A percentile compares a stretch with the other conserved stretches of the same genome.
Conservation (phyloP, 2,329 filamentous ascomycete genomes). For the Corniculantispora saksenae region DNA sequence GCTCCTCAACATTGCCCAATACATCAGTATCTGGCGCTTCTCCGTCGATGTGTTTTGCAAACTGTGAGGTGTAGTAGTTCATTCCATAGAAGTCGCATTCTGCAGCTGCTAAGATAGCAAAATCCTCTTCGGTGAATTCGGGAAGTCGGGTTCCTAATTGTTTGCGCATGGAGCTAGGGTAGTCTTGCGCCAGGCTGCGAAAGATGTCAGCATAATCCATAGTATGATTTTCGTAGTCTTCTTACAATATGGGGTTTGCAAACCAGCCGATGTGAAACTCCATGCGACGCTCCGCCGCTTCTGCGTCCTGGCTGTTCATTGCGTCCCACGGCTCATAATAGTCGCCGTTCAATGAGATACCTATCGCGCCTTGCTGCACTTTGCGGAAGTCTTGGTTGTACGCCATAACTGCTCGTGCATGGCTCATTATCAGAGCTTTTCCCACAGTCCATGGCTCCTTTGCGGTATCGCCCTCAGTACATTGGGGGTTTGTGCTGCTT, state of each 20-base stretch:
- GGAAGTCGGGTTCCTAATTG: slow-evolving; percentile 36
- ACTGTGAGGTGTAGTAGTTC: slow-evolving; percentile 44
- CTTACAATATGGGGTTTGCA: slow-evolving; percentile 40
- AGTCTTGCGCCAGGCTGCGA: slow-evolving; percentile 32
- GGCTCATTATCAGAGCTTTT: slow-evolving; percentile 38
- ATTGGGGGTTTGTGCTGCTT: slow-evolving; percentile 29
- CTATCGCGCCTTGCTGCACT: slow-evolving; percentile 33
- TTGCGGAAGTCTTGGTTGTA: slow-evolving; percentile 36
- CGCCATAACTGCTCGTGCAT: slow-evolving; percentile 33
- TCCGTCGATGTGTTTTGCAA: slow-evolving; percentile 30
- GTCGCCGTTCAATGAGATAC: slow-evolving; percentile 40
- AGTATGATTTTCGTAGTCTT: neutral
- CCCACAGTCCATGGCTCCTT: slow-evolving; percentile 40
- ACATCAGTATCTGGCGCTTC: slow-evolving; percentile 33
- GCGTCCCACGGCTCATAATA: slow-evolving; percentile 40
- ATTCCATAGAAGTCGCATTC: slow-evolving; percentile 41
- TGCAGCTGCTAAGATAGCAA: slow-evolving; percentile 27
- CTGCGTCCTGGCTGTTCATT: slow-evolving; percentile 27
- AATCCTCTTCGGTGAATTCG: slow-evolving; percentile 30
- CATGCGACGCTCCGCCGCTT: slow-evolving; percentile 37
- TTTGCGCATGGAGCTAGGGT: slow-evolving; percentile 38
- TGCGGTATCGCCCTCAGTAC: slow-evolving; percentile 34
- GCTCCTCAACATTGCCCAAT: slow-evolving; percentile 35
- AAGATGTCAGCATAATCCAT: neutral
- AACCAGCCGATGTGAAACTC: slow-evolving; percentile 43